Evolutionary conservation across 345 rosid species (phyloP), one percentile per base, ranked within the genome.

Genomic region (Diplotaxis tenuifolia): DNA sequence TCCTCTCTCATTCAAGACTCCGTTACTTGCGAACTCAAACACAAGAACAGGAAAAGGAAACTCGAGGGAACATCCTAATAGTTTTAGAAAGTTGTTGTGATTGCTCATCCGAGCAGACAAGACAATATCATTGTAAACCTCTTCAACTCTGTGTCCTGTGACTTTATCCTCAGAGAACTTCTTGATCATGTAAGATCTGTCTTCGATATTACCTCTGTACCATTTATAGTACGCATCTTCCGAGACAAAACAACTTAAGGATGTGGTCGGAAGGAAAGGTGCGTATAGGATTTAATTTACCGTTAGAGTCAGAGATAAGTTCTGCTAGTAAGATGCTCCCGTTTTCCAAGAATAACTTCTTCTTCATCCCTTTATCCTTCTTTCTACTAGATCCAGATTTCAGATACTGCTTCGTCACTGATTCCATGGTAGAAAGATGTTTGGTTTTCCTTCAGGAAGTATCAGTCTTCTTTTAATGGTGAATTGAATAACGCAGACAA

Each of bases 21-120:
- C 42, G 11, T 36, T 36, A 36, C 3, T 3, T 36, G 42, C 42
- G 4, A 10, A 36, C 11, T 36, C 42, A 36, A 36, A 36, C n/a
- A 36, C 42, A 36, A 36, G 42, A 36, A 36, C 42, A 2, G 42
- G 42, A 36, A 36, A 36, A 36, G n/a, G 42, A 36, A 36, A 9
- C 14, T 36, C 14, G 1, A 28, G 5, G 32, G 40, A 34, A 34
- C 40, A 34, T 34, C 40, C 40, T 34, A 34, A 8, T 9, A 34
- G 40, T 34, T 50, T 50, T 8, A 50, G 23, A 50, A 50, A 50
- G 55, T 50, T 50, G 55, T 19, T 50, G 23, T 50, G 23, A 18
- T 50, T 50, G 55, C 55, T 50, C 55, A 50, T 50, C 12, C 55
- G 55, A 8, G 55, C 55, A 50, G 55, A 50, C 55, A 50, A 50